Evolutionary conservation across 352 stramenopile genomes (phyloP), one percentile per base, ranked within the genome.

Genomic region (Globisporangium paddicum): DNA sequence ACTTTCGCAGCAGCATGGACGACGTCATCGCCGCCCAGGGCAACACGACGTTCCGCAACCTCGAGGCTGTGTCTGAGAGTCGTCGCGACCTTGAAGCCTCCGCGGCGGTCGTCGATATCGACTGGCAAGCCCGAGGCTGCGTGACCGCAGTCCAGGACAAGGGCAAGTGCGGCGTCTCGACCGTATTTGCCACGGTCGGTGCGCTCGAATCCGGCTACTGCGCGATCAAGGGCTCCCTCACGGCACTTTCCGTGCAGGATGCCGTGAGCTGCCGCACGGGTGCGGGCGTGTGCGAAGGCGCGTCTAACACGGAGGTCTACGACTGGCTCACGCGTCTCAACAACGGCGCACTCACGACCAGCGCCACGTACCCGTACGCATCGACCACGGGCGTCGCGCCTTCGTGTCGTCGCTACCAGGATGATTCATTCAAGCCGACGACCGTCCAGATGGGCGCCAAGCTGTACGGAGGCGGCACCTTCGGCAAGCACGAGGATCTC

Each of bases 191-290:
- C 16, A 58, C 44, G 7, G 51, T 66, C 30, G 58, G 52, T 5
- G 58, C 66, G 13, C 26, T 69, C 11, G 57, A 73, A 35, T 38
- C 40, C 11, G 58, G 50, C 45, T 73, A 71, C 50, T 73, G 62
- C 30, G 30, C 66, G 35, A 40, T 32, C 10, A 42, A 48, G 3
- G 53, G 53, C 14, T 44, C 51, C 11, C 21, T 62, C 1, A 28
- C 14, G 14, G 32, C 45, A 10, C 47, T 67, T 44, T 67, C 54
- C 16, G 55, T 54, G 41, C 54, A 67, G 30, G 54, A 67, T n/a
- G 28, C 59, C 19, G 46, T 56, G 18, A 64, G 30, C 45, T 64
- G 50, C 21, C 35, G 50, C 30, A 25, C 21, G 13, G 44, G 13
- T 23, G 13, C 44, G 18, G 44, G 13, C 23, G 14, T 34, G 9